Evolutionary conservation across 495 filamentous ascomycete genomes (phyloP), one percentile per base, ranked within the genome.

Genomic region (Xylaria scruposa): DNA sequence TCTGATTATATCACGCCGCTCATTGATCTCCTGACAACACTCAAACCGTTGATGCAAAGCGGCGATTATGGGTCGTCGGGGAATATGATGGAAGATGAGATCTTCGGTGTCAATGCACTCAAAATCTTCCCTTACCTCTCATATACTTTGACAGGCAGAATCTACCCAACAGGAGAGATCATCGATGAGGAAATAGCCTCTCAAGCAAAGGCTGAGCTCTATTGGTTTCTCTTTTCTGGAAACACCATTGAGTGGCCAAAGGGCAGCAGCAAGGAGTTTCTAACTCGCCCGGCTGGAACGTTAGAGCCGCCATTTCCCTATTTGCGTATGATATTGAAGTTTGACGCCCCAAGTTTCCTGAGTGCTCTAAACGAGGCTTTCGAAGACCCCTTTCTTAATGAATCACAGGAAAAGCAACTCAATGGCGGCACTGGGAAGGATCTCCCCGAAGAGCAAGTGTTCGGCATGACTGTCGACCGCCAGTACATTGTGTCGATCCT

Each of bases 281-380:
- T 86, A 62, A 92, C 85, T 8, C 85, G 78, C n/a, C 81, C 82
- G 7, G 73, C 78, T 13, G 80, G 85, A 71, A 75, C 79, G 0
- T 75, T 83, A 21, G 88, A 94, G 71, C 91, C 90, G 1, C 88
- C 91, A 0, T 97, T 94, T 76, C 92, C 93, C 4, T 94, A 95
- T 78, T 88, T 99, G 2, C 88, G 91, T 38, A 88, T 92, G 73
- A 91, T 98, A 64, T 85, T 99, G 31, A 88, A 93, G 63, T 98
- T 97, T 72, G 93, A 98, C 79, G 88, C 96, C 0, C 86, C 93
- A 4, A 98, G 94, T 81, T 95, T 98, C 74, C 87, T 99, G 80
- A 98, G 95, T 81, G 94, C 95, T 74, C 82, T 99, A 24, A 98
- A 99, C 74, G 96, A 99, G 81, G 96, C 96, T 10, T 99, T 99